These are phyloP conservation scores for Linum tenue DNA, from an alignment of 345 rosid genomes.

Conservation along the genomic window DNA sequence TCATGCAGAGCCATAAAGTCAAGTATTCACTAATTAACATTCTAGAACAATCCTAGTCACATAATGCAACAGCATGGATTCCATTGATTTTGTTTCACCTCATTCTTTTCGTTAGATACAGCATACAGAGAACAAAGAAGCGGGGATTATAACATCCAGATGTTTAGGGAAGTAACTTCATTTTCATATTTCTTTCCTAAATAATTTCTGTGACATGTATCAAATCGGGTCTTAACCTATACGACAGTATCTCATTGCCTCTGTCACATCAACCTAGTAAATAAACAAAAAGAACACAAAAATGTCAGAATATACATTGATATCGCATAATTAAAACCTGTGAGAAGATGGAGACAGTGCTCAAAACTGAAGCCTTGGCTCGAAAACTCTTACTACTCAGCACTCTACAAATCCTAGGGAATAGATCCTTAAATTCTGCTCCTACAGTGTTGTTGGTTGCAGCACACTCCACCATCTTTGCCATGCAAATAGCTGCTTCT, in stretches of 20 bases:
- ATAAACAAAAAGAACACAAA: background rate
- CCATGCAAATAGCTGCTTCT: slow-evolving; percentile 17
- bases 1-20: background rate
- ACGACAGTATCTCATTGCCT: background rate
- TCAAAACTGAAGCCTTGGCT: slow-evolving; percentile 12
- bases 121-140: no score
- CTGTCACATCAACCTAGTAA: background rate
- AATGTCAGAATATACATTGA: background rate
- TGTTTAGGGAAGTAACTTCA: background rate
- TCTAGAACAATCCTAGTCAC: background rate
- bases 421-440: slow-evolving; percentile 8
- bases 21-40: background rate
- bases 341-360: slow-evolving; percentile 9
- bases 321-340: slow-evolving; percentile 3
- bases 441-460: background rate
- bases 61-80: background rate
- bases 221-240: background rate
- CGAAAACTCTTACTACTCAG: slow-evolving; percentile 10
- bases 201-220: background rate
- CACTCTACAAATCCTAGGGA: slow-evolving; percentile 10
- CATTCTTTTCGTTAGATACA: no score
- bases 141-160: no score
- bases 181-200: background rate
- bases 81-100: background rate
- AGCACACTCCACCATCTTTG: slow-evolving; percentile 11